Conservation (phyloP, 257 asterid species). For the Petunia axillaris region DNA sequence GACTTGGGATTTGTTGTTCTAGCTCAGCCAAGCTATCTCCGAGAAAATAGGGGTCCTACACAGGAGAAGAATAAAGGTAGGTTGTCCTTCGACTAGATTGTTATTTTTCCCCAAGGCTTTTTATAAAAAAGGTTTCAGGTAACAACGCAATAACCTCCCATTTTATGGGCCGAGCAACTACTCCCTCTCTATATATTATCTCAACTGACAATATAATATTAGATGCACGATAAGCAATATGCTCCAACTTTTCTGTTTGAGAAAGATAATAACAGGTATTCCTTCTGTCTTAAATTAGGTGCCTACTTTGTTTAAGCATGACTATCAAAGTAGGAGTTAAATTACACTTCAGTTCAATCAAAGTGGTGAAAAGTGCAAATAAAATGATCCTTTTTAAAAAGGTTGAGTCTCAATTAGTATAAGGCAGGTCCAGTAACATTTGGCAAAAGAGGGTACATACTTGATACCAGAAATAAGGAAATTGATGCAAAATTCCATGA, state of each 20-base stretch:
- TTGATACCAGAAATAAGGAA: not conserved
- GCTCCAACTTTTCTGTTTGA: not conserved
- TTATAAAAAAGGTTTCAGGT: too few relatives aligned
- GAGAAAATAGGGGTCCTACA: not conserved
- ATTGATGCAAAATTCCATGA: not conserved
- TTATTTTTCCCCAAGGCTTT: too few relatives aligned
- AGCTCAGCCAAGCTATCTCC: not conserved
- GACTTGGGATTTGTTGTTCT: not conserved
- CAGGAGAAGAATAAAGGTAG: not conserved
- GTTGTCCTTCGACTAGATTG: not conserved
- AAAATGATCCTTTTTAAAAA: not conserved
- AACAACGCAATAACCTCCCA: too few relatives aligned
- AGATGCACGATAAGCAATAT: not conserved
- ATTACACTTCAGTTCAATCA: not conserved
- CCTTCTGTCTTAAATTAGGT: not conserved
- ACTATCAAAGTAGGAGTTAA: not conserved
- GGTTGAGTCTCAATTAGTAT: not conserved
- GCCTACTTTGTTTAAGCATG: not conserved
- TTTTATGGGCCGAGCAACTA: not conserved
- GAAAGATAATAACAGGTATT: not conserved
- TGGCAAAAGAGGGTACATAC: not conserved
- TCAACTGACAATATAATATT: not conserved
- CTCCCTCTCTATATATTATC: not conserved
- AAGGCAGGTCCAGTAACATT: not conserved
- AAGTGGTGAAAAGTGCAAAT: not conserved